Percentiles rank a stretch among this genome's conserved stretches.
Conservation (phyloP, 306 rosid genomes). For the Quillaja saponaria region DNA sequence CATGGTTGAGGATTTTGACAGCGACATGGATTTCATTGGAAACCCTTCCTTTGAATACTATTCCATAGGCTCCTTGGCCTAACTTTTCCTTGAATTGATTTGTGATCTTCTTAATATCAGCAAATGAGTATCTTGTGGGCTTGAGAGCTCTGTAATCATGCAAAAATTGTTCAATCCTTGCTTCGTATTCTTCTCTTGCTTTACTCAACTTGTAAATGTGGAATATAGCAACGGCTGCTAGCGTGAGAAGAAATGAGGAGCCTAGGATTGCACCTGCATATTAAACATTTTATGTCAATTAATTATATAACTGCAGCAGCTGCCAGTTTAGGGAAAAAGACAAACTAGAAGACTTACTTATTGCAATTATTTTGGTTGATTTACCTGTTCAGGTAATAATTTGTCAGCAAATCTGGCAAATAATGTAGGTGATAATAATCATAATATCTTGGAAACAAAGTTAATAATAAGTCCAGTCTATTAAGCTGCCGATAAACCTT, state of each 20-base stretch:
- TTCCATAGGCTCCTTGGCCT: conserved; percentile 26
- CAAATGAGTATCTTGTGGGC: conserved; percentile 20
- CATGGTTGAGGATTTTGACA: conserved; percentile 5
- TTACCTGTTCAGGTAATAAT: too few species aligned
- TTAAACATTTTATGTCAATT: background rate
- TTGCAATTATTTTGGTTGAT: background rate
- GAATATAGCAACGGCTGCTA: background rate
- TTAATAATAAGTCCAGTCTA: too few species aligned
- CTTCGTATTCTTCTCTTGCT: conserved; percentile 19
- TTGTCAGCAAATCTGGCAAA: too few species aligned
- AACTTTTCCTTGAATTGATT: background rate
- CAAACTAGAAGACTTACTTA: conserved; percentile 11
- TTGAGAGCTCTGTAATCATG: conserved; percentile 15
- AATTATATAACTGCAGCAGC: too few species aligned
- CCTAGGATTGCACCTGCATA: conserved; percentile 4
- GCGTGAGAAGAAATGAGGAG: background rate
- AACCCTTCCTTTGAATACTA: conserved; percentile 22
- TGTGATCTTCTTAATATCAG: conserved; percentile 26
- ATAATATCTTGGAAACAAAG: too few species aligned
- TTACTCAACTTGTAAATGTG: background rate
- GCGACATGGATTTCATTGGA: conserved; percentile 15
- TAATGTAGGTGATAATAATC: too few species aligned
- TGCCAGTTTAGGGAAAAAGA: background rate
- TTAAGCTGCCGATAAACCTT: too few species aligned
- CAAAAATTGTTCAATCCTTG: conserved; percentile 22